Conservation (phyloP, 768 basidiomycete species). For the Sporobolomyces roseus region DNA sequence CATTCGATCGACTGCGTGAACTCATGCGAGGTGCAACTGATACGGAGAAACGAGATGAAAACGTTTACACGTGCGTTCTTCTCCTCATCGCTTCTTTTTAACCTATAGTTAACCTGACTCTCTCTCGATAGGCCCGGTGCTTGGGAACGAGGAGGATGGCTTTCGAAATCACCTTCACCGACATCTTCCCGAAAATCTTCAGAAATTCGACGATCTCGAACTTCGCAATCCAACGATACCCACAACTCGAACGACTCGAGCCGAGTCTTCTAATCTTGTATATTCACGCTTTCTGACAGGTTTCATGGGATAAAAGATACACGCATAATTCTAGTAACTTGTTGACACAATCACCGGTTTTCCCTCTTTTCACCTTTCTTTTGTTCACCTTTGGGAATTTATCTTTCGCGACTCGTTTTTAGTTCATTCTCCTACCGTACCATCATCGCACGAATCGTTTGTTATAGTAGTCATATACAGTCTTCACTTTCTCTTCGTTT, state of each 20-base stretch:
- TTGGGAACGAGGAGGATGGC: slow-evolving; percentile 52
- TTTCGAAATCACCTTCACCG: slow-evolving; percentile 15
- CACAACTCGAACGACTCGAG: background rate
- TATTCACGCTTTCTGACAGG: too few relatives aligned
- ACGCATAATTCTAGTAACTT: too few relatives aligned
- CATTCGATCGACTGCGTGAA: slow-evolving; percentile 63
- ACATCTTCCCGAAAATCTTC: slow-evolving; percentile 10
- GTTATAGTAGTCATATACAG: too few relatives aligned
- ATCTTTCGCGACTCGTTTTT: too few relatives aligned
- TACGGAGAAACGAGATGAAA: slow-evolving; percentile 54
- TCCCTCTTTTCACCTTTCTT: too few relatives aligned
- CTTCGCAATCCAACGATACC: background rate
- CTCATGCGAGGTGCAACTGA: slow-evolving; percentile 64
- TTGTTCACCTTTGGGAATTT: too few relatives aligned
- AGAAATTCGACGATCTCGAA: background rate
- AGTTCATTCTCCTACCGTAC: too few relatives aligned
- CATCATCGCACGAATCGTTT: too few relatives aligned
- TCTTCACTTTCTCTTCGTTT: too few relatives aligned
- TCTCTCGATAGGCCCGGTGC: slow-evolving; percentile 43
- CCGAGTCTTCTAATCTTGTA: slow-evolving; percentile 5
- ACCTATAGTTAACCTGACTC: background rate
- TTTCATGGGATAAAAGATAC: too few relatives aligned
- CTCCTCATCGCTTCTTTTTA: background rate
- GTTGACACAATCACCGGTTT: too few relatives aligned
- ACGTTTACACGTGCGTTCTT: slow-evolving; percentile 50